These are phyloP conservation scores for Gaultheria prostrata DNA, from an alignment of 148 eudicot species.

Conservation along the genomic window DNA sequence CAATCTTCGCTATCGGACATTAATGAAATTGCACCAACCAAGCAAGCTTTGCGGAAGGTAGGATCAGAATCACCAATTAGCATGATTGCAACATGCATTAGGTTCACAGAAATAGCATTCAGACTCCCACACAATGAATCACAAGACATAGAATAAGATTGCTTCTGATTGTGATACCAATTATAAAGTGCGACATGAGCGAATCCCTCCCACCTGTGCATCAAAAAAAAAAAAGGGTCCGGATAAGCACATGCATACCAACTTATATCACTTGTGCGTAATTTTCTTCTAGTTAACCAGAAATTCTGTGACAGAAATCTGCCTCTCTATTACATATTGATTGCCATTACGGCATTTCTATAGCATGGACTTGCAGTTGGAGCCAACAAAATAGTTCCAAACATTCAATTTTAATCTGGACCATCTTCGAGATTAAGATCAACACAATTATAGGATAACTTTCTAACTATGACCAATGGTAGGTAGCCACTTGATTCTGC, in stretches of 20 bases:
- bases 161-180: slow-evolving; percentile 46
- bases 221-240: slow-evolving; percentile 1
- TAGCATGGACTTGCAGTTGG: background rate
- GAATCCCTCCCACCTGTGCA: slow-evolving; percentile 90
- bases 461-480: background rate
- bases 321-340: background rate
- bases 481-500: background rate
- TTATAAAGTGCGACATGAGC: slow-evolving; percentile 60
- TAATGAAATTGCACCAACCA: slow-evolving; percentile 57
- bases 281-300: background rate
- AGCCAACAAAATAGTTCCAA: background rate
- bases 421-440: background rate
- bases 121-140: slow-evolving; percentile 22
- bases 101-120: slow-evolving; percentile 34
- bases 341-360: background rate
- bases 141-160: slow-evolving; percentile 5
- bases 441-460: background rate
- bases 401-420: slow-evolving; percentile 1
- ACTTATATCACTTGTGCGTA: background rate
- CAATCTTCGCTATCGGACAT: slow-evolving; percentile 31
- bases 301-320: background rate
- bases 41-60: slow-evolving; percentile 70
- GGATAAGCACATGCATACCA: background rate
- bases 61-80: slow-evolving; percentile 47
- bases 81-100: slow-evolving; percentile 63